These are phyloP conservation scores for Rhodofomes roseus DNA, from an alignment of 1,284 basidiomycete genomes.

Conservation along the genomic window DNA sequence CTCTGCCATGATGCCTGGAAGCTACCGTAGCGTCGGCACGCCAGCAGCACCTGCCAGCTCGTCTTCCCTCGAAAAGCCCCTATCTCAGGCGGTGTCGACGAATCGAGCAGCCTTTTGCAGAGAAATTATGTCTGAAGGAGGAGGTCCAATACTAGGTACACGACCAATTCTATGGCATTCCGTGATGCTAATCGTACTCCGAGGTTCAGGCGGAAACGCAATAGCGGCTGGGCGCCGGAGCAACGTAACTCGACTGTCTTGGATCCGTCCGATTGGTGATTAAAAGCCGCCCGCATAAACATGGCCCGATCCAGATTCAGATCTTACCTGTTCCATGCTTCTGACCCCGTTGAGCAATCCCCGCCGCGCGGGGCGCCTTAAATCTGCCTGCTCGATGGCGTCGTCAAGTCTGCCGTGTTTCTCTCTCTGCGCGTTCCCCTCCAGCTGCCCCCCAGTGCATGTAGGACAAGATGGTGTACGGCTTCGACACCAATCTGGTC, in stretches of 20 bases:
- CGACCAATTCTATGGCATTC: too few species aligned
- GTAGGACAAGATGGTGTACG: conserved; percentile 3
- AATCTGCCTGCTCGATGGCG: background rate
- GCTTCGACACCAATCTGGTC: conserved; percentile 2
- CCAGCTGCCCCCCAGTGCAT: background rate
- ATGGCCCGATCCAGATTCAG: background rate
- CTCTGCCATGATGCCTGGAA: background rate
- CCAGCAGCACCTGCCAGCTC: background rate
- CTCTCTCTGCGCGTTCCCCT: background rate
- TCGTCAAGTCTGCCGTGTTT: background rate
- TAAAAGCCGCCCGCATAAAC: background rate
- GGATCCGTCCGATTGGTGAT: background rate
- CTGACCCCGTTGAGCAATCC: background rate
- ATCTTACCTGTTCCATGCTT: background rate
- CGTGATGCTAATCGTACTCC: too few species aligned
- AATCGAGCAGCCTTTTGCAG: too few species aligned
- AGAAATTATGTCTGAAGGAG: too few species aligned
- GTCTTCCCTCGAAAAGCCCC: too few species aligned
- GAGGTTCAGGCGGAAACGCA: background rate
- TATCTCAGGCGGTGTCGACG: too few species aligned
- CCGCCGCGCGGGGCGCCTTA: background rate
- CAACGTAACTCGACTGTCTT: background rate
- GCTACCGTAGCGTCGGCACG: background rate
- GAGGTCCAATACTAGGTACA: too few species aligned
- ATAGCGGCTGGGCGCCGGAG: background rate